Evolutionary conservation across 2,329 filamentous ascomycete genomes (phyloP).

Genomic region (Exophiala mesophila): DNA sequence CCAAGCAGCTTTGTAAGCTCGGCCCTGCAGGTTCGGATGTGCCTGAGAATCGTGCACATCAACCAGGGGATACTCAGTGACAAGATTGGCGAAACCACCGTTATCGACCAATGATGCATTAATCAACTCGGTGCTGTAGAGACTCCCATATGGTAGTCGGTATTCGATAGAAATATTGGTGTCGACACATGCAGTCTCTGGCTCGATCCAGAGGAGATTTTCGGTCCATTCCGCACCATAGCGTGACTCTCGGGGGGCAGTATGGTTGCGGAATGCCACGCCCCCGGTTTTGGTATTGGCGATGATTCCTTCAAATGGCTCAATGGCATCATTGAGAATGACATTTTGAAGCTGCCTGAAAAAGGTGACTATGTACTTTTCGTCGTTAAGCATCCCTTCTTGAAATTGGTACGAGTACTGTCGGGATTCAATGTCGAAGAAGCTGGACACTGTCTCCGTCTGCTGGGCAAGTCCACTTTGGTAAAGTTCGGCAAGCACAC

Average conservation of each 20-base stretch:
- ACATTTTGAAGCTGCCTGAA: constrained; percentile 32
- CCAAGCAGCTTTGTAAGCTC: constrained; percentile 44
- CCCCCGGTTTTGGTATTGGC: constrained; percentile 39
- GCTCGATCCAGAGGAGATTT: constrained; percentile 46
- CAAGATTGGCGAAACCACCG: constrained; percentile 42
- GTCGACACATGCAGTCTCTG: constrained; percentile 41
- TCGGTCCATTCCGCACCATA: constrained; percentile 44
- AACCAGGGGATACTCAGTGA: constrained; percentile 31
- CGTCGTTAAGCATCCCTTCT: constrained; percentile 17
- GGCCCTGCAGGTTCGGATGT: constrained; percentile 34
- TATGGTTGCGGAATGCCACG: constrained; percentile 45
- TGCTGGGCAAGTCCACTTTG: constrained; percentile 34
- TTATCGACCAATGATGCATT: constrained; percentile 37
- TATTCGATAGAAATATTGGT: constrained; percentile 41
- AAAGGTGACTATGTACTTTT: constrained; percentile 28
- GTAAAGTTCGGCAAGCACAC: constrained; percentile 33
- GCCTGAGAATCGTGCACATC: constrained; percentile 32
- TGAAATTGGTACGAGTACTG: constrained; percentile 22
- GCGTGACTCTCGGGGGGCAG: constrained; percentile 37
- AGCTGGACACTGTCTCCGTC: constrained; percentile 36
- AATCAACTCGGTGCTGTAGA: constrained; percentile 4
- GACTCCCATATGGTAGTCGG: constrained; percentile 23
- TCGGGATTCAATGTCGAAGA: constrained; percentile 42
- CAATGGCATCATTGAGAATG: constrained; percentile 32
- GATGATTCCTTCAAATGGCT: constrained; percentile 35